phyloP scores from a whole-genome alignment of 2,329 filamentous ascomycete species.

The Trichophyton benhamiae region DNA sequence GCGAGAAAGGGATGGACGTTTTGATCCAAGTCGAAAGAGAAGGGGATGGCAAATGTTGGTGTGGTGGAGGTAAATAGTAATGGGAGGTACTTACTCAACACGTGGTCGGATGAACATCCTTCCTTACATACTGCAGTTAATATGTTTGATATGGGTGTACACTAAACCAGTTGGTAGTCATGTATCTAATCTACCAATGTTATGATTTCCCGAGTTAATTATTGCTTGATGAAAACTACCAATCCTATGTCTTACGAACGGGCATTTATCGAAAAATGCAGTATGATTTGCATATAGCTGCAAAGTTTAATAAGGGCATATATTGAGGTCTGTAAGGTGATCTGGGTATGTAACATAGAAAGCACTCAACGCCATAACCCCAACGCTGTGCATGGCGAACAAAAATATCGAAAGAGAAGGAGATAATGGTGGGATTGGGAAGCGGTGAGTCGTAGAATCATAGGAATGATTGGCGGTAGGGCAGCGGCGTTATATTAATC shows the following conservation, averaged over 20 bases:
- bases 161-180: not conserved
- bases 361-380: not conserved
- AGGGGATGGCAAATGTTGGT: constrained; percentile 57
- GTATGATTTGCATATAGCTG: not conserved
- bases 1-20: constrained; percentile 61
- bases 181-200: not conserved
- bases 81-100: not conserved
- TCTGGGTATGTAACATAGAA: constrained; percentile 1
- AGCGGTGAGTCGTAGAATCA: not conserved
- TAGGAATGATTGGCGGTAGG: not conserved
- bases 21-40: constrained; percentile 82
- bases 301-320: not conserved
- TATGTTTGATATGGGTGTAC: not conserved
- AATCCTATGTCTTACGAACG: too few species aligned
- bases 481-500: not conserved
- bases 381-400: constrained; percentile 1
- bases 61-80: constrained; percentile 39
- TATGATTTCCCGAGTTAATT: too few species aligned
- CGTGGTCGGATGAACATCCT: not conserved
- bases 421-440: not conserved
- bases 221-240: too few species aligned
- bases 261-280: too few species aligned
- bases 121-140: not conserved
- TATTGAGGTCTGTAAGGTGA: not conserved
- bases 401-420: not conserved